Percentiles rank a stretch among this genome's conserved stretches.
Conservation (phyloP, 805 yeast species). For the Schwanniomyces polymorphus region DNA sequence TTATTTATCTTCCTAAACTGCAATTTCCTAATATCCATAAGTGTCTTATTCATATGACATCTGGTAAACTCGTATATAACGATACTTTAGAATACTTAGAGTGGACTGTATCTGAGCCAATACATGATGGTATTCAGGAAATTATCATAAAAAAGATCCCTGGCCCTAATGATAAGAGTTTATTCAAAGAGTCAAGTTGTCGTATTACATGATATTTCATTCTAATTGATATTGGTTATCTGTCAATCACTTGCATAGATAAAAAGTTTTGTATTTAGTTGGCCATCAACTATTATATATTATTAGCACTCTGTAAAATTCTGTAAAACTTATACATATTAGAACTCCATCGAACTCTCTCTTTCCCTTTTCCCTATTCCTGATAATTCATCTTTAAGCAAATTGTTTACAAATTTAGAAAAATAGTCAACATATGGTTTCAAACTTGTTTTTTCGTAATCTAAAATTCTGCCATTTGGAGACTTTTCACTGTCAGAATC, state of each 20-base stretch:
- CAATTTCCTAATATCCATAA: conserved; percentile 59
- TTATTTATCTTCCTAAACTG: conserved; percentile 67
- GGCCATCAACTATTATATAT: no score
- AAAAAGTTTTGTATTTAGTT: no score
- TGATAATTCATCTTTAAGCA: conserved; percentile 56
- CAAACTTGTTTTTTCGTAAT: conserved; percentile 66
- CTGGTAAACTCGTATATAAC: conserved; percentile 59
- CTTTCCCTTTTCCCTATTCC: conserved; percentile 32
- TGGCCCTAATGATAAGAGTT: neutral
- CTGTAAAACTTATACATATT: neutral
- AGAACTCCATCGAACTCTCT: conserved; percentile 33
- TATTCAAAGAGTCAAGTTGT: neutral
- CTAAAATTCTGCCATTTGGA: conserved; percentile 24
- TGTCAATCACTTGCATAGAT: no score
- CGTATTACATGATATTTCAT: neutral
- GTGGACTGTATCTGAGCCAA: conserved; percentile 48
- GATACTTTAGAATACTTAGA: conserved; percentile 54
- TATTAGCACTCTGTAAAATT: neutral
- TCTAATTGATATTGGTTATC: neutral
- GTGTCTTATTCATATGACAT: conserved; percentile 48
- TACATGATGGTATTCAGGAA: neutral
- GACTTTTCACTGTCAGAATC: conserved; percentile 20
- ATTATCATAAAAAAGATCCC: neutral
- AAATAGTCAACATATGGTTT: conserved; percentile 71
- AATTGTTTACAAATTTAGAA: conserved; percentile 55